Evolutionary conservation across 345 rosid species (phyloP).

Genomic region (Chamaenerion angustifolium): DNA sequence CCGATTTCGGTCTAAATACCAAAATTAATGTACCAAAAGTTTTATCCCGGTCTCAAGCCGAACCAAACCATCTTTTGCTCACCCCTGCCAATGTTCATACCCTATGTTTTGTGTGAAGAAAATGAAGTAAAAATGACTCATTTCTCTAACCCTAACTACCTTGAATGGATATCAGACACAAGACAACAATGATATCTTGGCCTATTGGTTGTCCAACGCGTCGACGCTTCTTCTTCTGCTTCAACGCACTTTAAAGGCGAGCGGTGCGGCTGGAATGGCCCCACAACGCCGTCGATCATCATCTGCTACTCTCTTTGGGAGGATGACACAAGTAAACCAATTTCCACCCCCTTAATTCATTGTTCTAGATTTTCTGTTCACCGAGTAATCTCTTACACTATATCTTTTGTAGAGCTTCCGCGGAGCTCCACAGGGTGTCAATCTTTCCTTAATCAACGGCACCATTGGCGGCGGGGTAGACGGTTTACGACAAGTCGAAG

Average conservation of each 20-base stretch:
- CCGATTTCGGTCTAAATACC: too few species aligned
- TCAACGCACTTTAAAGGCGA: constrained; percentile 84
- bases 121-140: too few species aligned
- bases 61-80: too few species aligned
- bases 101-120: too few species aligned
- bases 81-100: too few species aligned
- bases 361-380: not conserved
- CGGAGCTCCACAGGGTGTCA: constrained; percentile 79
- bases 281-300: constrained; percentile 95
- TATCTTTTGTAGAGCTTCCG: constrained; percentile 60
- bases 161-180: constrained; percentile 38
- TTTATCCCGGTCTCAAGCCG: too few species aligned
- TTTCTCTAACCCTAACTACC: constrained; percentile 1
- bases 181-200: constrained; percentile 72
- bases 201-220: constrained; percentile 91
- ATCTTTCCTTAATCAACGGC: constrained; percentile 51
- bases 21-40: too few species aligned
- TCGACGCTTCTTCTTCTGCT: constrained; percentile 86
- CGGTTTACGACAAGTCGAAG: constrained; percentile 78
- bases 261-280: constrained; percentile 94
- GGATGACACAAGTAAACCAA: constrained; percentile 66
- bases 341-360: constrained; percentile 7
- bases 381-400: constrained; percentile 3
- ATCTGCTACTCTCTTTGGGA: constrained; percentile 84
- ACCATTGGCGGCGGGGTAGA: constrained; percentile 54